Evolutionary conservation across 1,139 yeast genomes (phyloP).

Genomic region (Komagataea norvegica): DNA sequence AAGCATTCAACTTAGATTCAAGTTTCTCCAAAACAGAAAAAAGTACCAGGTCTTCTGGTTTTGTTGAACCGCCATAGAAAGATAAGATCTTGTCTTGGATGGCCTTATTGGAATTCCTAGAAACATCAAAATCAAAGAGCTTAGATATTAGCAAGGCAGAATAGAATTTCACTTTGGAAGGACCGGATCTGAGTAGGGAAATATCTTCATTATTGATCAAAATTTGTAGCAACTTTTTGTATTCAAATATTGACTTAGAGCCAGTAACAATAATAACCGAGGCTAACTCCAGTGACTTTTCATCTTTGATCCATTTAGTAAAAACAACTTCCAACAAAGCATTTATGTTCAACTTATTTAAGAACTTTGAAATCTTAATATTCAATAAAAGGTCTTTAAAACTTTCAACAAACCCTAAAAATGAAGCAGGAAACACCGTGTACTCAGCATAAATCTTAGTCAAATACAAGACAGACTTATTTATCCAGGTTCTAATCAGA

Average conservation of each 20-base stretch:
- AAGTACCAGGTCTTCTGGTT: slow-evolving; percentile 58
- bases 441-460: slow-evolving; percentile 63
- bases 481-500: slow-evolving; percentile 29
- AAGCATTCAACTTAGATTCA: slow-evolving; percentile 45
- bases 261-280: slow-evolving; percentile 37
- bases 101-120: slow-evolving; percentile 41
- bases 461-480: slow-evolving; percentile 49
- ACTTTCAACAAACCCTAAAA: slow-evolving; percentile 32
- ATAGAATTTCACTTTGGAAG: slow-evolving; percentile 33
- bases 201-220: slow-evolving; percentile 48
- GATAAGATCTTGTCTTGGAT: slow-evolving; percentile 46
- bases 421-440: slow-evolving; percentile 32
- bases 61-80: slow-evolving; percentile 58
- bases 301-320: slow-evolving; percentile 43
- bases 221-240: slow-evolving; percentile 57
- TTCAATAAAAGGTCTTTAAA: slow-evolving; percentile 30
- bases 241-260: slow-evolving; percentile 38
- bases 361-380: slow-evolving; percentile 40
- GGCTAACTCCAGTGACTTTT: slow-evolving; percentile 41
- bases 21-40: slow-evolving; percentile 49
- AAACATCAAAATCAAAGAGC: slow-evolving; percentile 44
- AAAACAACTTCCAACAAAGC: slow-evolving; percentile 67
- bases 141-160: slow-evolving; percentile 41
- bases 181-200: slow-evolving; percentile 31
- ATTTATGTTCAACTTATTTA: slow-evolving; percentile 48